A percentile compares a stretch with the other conserved stretches of the same genome.
Conservation (phyloP, 2,329 filamentous ascomycete species). For the Fusarium anthophilum region DNA sequence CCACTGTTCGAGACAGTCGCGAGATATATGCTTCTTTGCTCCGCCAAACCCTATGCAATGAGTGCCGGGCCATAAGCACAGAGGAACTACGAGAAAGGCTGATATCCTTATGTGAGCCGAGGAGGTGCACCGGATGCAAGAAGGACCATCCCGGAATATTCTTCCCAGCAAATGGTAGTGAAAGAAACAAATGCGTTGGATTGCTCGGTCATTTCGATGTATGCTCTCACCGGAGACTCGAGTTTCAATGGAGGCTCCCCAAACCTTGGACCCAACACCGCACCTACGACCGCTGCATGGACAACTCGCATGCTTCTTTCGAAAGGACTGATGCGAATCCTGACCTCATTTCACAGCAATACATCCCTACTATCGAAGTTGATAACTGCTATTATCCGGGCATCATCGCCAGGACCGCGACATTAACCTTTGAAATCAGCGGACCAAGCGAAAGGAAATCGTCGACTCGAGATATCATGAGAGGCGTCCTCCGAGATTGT, state of each 20-base stretch:
- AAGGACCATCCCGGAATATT: not conserved
- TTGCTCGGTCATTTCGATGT: not conserved
- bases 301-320: not conserved
- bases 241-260: not conserved
- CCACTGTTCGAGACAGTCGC: not conserved
- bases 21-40: not conserved
- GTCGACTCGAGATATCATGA: not conserved
- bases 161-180: not conserved
- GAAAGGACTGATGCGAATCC: not conserved
- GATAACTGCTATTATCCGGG: accelerated
- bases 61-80: not conserved
- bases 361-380: not conserved
- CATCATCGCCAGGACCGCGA: not conserved
- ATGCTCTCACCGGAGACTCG: not conserved
- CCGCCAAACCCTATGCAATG: not conserved
- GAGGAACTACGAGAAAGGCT: not conserved
- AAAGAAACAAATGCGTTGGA: not conserved
- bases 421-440: not conserved
- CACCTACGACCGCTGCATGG: not conserved
- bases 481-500: not conserved
- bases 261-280: not conserved
- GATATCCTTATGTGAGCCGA: not conserved
- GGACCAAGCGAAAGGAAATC: not conserved
- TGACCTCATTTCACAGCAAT: not conserved
- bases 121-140: not conserved